These are phyloP conservation scores for Apiotrichum akiyoshidainum DNA, from an alignment of 1,284 basidiomycete genomes.

Conservation along the genomic window DNA sequence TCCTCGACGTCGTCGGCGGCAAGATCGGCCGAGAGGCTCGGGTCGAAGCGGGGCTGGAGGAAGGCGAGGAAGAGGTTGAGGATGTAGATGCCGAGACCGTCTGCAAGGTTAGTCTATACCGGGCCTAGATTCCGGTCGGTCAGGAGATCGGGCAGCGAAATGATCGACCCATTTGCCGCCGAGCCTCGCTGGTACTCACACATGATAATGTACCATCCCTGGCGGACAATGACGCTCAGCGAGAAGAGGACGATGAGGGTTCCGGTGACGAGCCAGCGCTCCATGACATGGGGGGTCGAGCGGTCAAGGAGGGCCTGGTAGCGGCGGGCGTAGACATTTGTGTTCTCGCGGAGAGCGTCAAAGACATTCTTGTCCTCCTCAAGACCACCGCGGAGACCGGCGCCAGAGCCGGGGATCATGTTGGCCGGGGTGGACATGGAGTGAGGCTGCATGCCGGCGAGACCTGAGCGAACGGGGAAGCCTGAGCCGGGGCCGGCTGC, in stretches of 20 bases:
- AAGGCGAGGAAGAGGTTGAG: slow-evolving; percentile 64
- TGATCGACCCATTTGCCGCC: neutral
- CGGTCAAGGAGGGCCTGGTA: slow-evolving; percentile 82
- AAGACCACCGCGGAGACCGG: slow-evolving; percentile 36
- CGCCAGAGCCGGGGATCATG: slow-evolving; percentile 30
- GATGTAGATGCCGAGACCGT: slow-evolving; percentile 87
- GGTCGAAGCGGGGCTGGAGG: slow-evolving; percentile 70
- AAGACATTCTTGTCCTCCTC: slow-evolving; percentile 51
- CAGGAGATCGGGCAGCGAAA: too few species aligned
- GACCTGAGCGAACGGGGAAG: slow-evolving; percentile 46
- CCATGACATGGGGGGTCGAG: slow-evolving; percentile 80
- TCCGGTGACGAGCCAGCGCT: slow-evolving; percentile 82
- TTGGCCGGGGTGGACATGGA: slow-evolving; percentile 34
- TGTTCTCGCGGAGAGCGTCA: slow-evolving; percentile 47
- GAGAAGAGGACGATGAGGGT: slow-evolving; percentile 74
- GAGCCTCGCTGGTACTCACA: slow-evolving; percentile 24
- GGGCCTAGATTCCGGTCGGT: too few species aligned
- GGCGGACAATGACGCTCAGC: slow-evolving; percentile 79
- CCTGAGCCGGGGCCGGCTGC: slow-evolving; percentile 47
- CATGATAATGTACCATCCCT: slow-evolving; percentile 85
- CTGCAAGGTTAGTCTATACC: slow-evolving; percentile 46
- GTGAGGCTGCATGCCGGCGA: slow-evolving; percentile 47
- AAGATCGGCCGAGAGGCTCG: slow-evolving; percentile 86
- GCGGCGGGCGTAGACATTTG: slow-evolving; percentile 45
- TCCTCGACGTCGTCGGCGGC: slow-evolving; percentile 93